Conservation (phyloP, 306 rosid species). For the Argentina anserina region DNA sequence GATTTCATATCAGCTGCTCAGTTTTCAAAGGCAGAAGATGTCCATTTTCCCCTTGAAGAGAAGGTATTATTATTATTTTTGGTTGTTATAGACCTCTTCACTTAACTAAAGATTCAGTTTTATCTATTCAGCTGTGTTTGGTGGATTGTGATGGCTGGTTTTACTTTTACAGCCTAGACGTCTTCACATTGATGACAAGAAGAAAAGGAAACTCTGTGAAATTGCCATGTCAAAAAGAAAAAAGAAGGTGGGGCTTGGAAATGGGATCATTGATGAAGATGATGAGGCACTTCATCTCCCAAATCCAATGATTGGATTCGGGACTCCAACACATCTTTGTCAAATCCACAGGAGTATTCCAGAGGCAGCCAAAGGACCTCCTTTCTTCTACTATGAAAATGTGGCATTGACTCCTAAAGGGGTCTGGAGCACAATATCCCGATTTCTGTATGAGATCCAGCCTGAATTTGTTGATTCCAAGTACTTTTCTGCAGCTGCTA, state of each 20-base stretch:
- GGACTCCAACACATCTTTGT: conserved; percentile 58
- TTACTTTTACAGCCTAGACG: conserved; percentile 49
- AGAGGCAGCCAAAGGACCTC: conserved; percentile 74
- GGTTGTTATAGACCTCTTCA: conserved; percentile 4
- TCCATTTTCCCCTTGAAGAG: conserved; percentile 47
- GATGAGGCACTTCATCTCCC: conserved; percentile 73
- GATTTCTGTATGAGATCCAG: conserved; percentile 69
- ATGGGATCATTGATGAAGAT: conserved; percentile 42
- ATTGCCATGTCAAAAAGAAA: conserved; percentile 53
- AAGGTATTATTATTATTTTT: conserved; percentile 46
- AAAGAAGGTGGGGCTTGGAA: conserved; percentile 37
- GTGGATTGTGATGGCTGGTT: conserved; percentile 17
- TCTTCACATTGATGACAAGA: conserved; percentile 20
- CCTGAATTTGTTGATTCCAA: conserved; percentile 96
- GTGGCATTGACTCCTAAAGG: conserved; percentile 96
- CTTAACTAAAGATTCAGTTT: conserved; percentile 1
- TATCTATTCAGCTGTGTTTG: background rate
- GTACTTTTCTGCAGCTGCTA: conserved; percentile 79
- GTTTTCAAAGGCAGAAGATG: conserved; percentile 59
- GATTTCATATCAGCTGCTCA: conserved; percentile 88
- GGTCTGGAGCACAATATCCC: conserved; percentile 84
- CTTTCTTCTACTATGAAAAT: conserved; percentile 91
- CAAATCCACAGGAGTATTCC: conserved; percentile 50
- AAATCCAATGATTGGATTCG: conserved; percentile 87
- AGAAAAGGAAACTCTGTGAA: conserved; percentile 53